phyloP scores from a whole-genome alignment of 2,329 filamentous ascomycete species.

The Sarocladium brachiariae region DNA sequence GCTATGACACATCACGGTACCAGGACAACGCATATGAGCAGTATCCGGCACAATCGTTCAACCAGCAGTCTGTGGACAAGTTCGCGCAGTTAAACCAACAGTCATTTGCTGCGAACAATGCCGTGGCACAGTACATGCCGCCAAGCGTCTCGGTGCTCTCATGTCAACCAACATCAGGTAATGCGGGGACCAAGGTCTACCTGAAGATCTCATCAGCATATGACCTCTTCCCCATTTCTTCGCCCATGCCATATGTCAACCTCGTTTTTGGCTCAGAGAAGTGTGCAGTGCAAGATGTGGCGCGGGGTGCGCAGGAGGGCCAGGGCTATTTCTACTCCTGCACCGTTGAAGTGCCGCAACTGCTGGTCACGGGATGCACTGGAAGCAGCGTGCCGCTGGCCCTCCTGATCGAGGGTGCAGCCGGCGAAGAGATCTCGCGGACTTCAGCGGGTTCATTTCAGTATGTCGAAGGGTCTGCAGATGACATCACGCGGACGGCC shows the following conservation, averaged over 20 bases:
- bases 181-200: slow-evolving; percentile 61
- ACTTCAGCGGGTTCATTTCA: slow-evolving; percentile 39
- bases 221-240: slow-evolving; percentile 57
- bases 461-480: slow-evolving; percentile 44
- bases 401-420: slow-evolving; percentile 44
- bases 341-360: slow-evolving; percentile 62
- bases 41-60: slow-evolving; percentile 41
- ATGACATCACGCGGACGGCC: slow-evolving; percentile 32
- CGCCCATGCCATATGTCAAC: slow-evolving; percentile 49
- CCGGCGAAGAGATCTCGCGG: slow-evolving; percentile 46
- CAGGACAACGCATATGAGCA: slow-evolving; percentile 49
- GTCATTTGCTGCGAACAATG: slow-evolving; percentile 53
- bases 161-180: slow-evolving; percentile 62
- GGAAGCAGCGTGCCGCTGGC: slow-evolving; percentile 47
- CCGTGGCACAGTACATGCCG: slow-evolving; percentile 60
- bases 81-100: slow-evolving; percentile 47
- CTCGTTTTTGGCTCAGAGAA: slow-evolving; percentile 75
- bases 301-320: slow-evolving; percentile 50
- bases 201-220: slow-evolving; percentile 70
- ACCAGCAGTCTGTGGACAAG: slow-evolving; percentile 41
- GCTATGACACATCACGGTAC: slow-evolving; percentile 55
- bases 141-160: slow-evolving; percentile 56
- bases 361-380: slow-evolving; percentile 42
- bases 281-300: slow-evolving; percentile 52
- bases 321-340: slow-evolving; percentile 61